Base-by-base conservation (phyloP, 73 alveolate genomes). In the Stentor roeselii region DNA sequence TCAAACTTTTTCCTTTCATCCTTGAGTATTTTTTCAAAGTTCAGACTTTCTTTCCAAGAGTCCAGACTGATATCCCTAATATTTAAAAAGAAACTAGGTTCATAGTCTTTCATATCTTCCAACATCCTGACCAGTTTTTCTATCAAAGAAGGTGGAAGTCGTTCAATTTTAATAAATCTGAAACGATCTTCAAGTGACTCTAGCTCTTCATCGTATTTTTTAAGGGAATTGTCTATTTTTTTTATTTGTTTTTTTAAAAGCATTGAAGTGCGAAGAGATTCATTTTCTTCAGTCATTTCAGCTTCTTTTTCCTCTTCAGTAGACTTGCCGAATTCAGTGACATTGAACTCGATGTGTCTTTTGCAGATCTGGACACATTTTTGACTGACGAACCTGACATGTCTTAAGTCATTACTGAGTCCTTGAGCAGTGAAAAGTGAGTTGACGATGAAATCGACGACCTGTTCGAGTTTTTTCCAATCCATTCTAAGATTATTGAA, bases 61-160 rank as follows among this genome's bases (percentile, higher is more conserved):
- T 67, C 80, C 21, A 21, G 41, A 34, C 80, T 67, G 34, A 67
- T 67, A 67, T 67, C 80, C 41, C 80, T 67, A 1, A 67, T 67
- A 67, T 67, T 32, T 32, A 67, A 67, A 67, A 67, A 30, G 34
- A 67, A 67, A 21, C 34, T 40, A 14, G 80, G 80, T 2, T 67
- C 80, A 34, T 67, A 67, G 27, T 32, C 41, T 67, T 32, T 32
- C 37, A 67, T 67, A 11, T 34, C 41, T 21, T 21, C 37, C 37
- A 67, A 32, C 11, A 30, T 21, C 21, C 42, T 40, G 21, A 67
- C 41, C 27, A 67, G 80, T 67, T 67, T 67, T 2, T 67, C 80
- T 50, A 50, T 50, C 21, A 50, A 11, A 50, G 67, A 50, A 50
- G 67, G 67, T 50, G 67, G 67, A 21, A 50, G 67, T 50, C 21